Evolutionary conservation across 176 grass and related monocot species (phyloP), one percentile per base, ranked within the genome.

Genomic region (Oryza punctata): DNA sequence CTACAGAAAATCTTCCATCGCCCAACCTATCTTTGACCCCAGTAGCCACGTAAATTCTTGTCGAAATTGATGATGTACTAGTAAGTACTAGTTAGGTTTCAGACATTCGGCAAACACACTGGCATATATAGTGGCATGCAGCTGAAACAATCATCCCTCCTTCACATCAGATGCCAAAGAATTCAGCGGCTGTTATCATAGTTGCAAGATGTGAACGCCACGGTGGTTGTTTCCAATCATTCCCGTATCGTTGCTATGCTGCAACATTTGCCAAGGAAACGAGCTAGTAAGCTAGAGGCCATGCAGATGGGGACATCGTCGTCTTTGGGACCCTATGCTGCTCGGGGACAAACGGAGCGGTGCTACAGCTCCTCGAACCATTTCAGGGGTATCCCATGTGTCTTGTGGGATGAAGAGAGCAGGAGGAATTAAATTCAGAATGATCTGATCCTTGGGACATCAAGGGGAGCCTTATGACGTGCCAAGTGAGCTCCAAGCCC

Each of bases 221-320:
- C 67, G 83, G 73, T 82, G 15, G 83, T 78, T 90, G 83, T 12
- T 71, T 81, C 79, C 74, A 90, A 90, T 87, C 84, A 79, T 90
- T 23, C 37, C 47, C 30, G 15, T n/a, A 44, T 82, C 74, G 88
- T 90, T 87, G 76, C 65, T 68, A 57, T 49, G 77, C 45, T 26
- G 30, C 14, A 41, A 21, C 70, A 50, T 67, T 75, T 52, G 81
- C 69, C 14, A 32, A 63, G 35, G 38, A 44, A 44, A 57, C n/a
- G 12, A 65, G 38, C 69, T 47, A 33, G 0, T 7, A 38, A 32
- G 23, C 72, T 52, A 43, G 21, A 57, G 72, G 16, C 38, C 74
- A 73, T 67, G 67, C 66, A 49, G 25, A 87, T 52, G 77, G 63
- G 49, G 45, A 15, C 87, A 30, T 24, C 57, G n/a, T 11, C n/a